Evolutionary conservation across 2,329 filamentous ascomycete species (phyloP), one percentile per base, ranked within the genome.

Genomic region (Pseudopithomyces maydicus): DNA sequence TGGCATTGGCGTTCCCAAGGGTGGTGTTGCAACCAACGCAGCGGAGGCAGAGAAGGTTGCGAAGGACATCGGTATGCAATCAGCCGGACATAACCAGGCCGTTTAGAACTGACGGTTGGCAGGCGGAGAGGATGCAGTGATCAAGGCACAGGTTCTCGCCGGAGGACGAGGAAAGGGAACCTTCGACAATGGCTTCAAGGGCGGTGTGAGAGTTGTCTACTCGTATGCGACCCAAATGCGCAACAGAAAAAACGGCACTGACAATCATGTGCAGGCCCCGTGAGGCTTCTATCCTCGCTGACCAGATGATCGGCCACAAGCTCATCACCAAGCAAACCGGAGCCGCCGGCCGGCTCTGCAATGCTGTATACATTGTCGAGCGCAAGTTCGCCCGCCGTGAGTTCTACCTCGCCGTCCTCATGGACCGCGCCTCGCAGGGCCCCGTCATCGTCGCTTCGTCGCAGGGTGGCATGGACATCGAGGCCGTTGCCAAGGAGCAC

Each of bases 251-350:
- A 42, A 32, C 47, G 14, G 20, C 14, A 44, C 57, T 68, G 60
- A 69, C 64, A 55, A 53, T 35, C 52, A 17, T 36, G 47, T 58
- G 44, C 63, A 88, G 85, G 59, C 91, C 95, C 58, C 93, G 92
- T 72, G 86, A 89, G 85, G 95, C 95, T 75, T 90, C 92, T 85
- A 97, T 98, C 88, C 97, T 99, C 78, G 94, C 95, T 70, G 87
- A 94, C 70, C 93, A 99, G 84, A 99, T 99, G 95, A 98, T 99
- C 80, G 95, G 95, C 76, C 94, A 99, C 84, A 97, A 97, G 82
- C 92, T 99, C 80, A 87, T 99, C 81, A 99, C 95, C 80, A 99
- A 99, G 88, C 95, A 99, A 85, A 99, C 95, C 57, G 95, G 95
- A 78, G 91, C 94, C 70, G 86, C 81, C 70, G 95, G 95, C 76